Conservation (phyloP, 768 basidiomycete species). For the Agrocybe pediades region DNA sequence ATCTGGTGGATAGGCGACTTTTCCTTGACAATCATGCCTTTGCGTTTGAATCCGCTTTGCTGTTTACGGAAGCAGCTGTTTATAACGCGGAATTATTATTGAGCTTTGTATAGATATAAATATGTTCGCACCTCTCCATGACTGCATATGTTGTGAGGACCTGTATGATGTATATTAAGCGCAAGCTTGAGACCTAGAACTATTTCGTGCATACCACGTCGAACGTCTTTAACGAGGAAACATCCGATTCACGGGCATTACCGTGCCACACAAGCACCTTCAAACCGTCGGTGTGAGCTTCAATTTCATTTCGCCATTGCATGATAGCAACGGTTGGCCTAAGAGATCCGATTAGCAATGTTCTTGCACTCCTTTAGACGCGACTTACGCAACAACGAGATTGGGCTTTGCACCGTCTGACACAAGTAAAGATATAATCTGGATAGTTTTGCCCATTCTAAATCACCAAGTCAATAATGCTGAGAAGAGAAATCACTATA, state of each 20-base stretch:
- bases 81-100: slow-evolving; percentile 2
- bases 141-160: slow-evolving; percentile 88
- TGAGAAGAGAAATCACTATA: neutral
- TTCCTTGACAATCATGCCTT: slow-evolving; percentile 83
- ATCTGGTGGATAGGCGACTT: slow-evolving; percentile 83
- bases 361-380: neutral
- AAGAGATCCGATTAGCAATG: slow-evolving; percentile 25
- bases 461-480: slow-evolving; percentile 9
- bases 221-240: slow-evolving; percentile 72
- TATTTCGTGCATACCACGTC: slow-evolving; percentile 72
- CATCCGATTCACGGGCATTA: slow-evolving; percentile 63
- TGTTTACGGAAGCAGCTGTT: slow-evolving; percentile 90
- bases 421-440: slow-evolving; percentile 89
- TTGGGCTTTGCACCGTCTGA: slow-evolving; percentile 80
- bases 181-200: neutral
- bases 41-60: slow-evolving; percentile 87
- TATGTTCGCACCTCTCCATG: slow-evolving; percentile 56
- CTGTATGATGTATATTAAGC: slow-evolving; percentile 30
- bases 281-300: slow-evolving; percentile 79
- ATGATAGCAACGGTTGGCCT: slow-evolving; percentile 56
- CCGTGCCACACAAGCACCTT: slow-evolving; percentile 96
- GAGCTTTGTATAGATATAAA: neutral
- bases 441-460: slow-evolving; percentile 95
- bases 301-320: slow-evolving; percentile 96
- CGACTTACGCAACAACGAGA: slow-evolving; percentile 88